These are phyloP conservation scores for Cystobasidium slooffiae DNA, from an alignment of 1,284 basidiomycete genomes.

Conservation along the genomic window DNA sequence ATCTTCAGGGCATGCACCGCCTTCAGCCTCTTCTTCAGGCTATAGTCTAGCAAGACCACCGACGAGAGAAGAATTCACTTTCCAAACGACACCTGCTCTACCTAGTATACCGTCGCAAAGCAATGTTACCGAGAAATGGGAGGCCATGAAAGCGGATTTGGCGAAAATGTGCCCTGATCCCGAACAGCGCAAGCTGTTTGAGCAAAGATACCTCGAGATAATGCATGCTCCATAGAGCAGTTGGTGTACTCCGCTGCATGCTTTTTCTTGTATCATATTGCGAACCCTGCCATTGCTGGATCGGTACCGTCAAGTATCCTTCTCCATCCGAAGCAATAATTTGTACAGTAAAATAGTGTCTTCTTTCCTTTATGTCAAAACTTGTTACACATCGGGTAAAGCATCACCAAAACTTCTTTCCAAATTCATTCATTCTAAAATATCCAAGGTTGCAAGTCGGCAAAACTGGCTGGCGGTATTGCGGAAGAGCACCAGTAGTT, in stretches of 20 bases:
- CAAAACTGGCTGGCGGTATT: conserved; percentile 48
- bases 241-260: not conserved
- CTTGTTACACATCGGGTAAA: not conserved
- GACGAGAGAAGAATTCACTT: conserved; percentile 24
- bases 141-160: conserved; percentile 16
- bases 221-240: not conserved
- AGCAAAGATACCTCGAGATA: conserved; percentile 18
- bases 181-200: conserved; percentile 27
- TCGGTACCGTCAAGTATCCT: no score
- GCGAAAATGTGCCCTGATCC: conserved; percentile 26
- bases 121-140: conserved; percentile 6
- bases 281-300: no score
- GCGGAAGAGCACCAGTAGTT: conserved; percentile 46
- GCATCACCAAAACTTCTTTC: not conserved
- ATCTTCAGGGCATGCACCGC: not conserved
- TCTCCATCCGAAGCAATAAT: no score
- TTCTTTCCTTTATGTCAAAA: no score
- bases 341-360: no score
- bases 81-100: conserved; percentile 10
- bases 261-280: no score
- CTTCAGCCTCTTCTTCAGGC: not conserved
- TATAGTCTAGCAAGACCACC: conserved; percentile 23
- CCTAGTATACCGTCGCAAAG: conserved; percentile 29
- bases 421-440: conserved; percentile 18
- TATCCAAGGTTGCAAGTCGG: conserved; percentile 44